Percentiles rank a stretch among this genome's conserved stretches.
Conservation (phyloP, 306 rosid genomes). For the Echinosophora koreensis region DNA sequence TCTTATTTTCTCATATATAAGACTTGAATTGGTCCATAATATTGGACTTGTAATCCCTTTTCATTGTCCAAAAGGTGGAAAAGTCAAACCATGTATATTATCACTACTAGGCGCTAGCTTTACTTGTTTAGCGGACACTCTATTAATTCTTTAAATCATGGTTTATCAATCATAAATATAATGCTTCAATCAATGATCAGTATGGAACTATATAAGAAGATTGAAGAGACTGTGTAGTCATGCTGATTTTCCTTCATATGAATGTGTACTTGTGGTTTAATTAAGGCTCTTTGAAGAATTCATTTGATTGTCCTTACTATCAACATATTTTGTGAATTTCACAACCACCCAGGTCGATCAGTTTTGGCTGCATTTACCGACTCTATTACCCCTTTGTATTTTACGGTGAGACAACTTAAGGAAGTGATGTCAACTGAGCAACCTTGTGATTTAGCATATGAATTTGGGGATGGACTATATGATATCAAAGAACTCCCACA, state of each 20-base stretch:
- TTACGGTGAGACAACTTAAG: conserved; percentile 63
- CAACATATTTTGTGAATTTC: conserved; percentile 39
- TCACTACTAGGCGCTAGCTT: neutral
- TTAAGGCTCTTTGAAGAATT: conserved; percentile 33
- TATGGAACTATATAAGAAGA: conserved; percentile 5
- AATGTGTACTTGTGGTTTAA: conserved; percentile 7
- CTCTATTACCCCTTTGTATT: conserved; percentile 75
- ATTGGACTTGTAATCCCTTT: neutral
- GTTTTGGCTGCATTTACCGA: conserved; percentile 62
- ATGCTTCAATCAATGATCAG: conserved; percentile 32
- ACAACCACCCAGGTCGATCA: conserved; percentile 65
- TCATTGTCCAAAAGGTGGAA: conserved; percentile 27
- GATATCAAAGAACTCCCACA: conserved; percentile 70
- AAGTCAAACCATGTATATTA: conserved; percentile 18
- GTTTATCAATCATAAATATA: conserved; percentile 16
- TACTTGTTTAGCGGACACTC: neutral
- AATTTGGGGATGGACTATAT: conserved; percentile 79
- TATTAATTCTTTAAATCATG: conserved; percentile 9
- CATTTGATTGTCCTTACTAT: conserved; percentile 9
- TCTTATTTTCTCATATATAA: neutral
- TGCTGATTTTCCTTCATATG: conserved; percentile 28
- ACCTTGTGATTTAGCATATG: conserved; percentile 89
- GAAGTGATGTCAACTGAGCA: conserved; percentile 96
- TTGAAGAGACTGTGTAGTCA: conserved; percentile 2
- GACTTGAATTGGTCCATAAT: conserved; percentile 17